phyloP scores from a whole-genome alignment of 345 rosid genomes.

The Punica granatum region DNA sequence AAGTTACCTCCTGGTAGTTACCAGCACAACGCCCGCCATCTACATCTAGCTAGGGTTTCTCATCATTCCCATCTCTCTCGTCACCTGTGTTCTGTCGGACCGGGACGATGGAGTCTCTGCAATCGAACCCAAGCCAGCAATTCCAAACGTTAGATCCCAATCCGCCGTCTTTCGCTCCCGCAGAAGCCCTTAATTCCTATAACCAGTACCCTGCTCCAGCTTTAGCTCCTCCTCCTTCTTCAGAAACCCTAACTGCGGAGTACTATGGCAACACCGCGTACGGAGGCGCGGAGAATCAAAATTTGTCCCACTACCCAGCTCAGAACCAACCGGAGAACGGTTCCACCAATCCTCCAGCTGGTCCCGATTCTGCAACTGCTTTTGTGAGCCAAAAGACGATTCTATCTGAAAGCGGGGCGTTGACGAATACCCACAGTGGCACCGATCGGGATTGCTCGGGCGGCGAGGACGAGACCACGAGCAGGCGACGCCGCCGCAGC shows the following conservation, averaged over 20 bases:
- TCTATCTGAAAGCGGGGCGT: conserved; percentile 50
- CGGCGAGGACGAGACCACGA: conserved; percentile 81
- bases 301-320: not conserved
- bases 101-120: conserved; percentile 40
- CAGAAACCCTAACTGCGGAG: conserved; percentile 10
- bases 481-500: conserved; percentile 68
- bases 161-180: conserved; percentile 3
- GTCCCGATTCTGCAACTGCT: conserved; percentile 10
- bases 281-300: conserved; percentile 4
- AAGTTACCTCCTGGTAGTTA: too few species aligned
- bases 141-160: conserved; percentile 19
- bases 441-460: conserved; percentile 64
- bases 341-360: conserved; percentile 2
- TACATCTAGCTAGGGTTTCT: not conserved
- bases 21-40: too few species aligned
- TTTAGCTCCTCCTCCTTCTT: conserved; percentile 2
- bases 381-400: conserved; percentile 29
- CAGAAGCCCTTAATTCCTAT: conserved; percentile 10
- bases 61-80: not conserved
- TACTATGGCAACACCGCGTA: conserved; percentile 1
- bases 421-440: conserved; percentile 51
- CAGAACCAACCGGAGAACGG: conserved; percentile 3
- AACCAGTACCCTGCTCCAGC: conserved; percentile 9
- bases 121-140: conserved; percentile 9
- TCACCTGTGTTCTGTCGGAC: not conserved